Base-by-base conservation (phyloP, 495 filamentous ascomycete genomes). In the Penicillium parvum region DNA sequence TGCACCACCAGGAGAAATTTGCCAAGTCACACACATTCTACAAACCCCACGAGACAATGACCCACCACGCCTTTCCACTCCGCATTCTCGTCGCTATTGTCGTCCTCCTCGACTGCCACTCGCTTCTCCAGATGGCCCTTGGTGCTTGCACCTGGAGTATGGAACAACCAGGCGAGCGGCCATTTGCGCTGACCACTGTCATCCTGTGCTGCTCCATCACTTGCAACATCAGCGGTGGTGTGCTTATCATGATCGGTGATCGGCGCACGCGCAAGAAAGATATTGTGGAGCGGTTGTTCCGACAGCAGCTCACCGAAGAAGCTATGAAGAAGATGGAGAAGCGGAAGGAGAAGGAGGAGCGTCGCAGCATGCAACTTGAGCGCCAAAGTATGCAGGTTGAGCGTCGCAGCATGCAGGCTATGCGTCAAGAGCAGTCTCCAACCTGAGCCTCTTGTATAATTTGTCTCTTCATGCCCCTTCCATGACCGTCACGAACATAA, bases 11-110 rank as follows among this genome's bases (percentile, higher is more conserved):
- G 50, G 72, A 65, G 22, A 89, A 88, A 52, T 83, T 89, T 47
- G 70, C 81, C 49, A 84, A 79, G 37, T 84, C 81, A 0, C 86
- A 91, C 54, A 86, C 84, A 2, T 91, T 88, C 63, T 91, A 89
- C 69, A 87, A 86, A 56, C 86, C 86, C 1, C 85, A 91, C 63
- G 86, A 89, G 65, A 90, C 85, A 0, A 63, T 76, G 27, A 90
- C 86, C 2, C 86, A 91, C 53, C 74, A 82, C 53, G 85, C 86
- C 5, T 91, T 90, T 51, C 85, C 86, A 0, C 69, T 86, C 6
- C 75, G 76, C 25, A 65, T 86, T 14, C 76, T 90, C 20, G 67
- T 90, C 28, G 74, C 84, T 26, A 77, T 88, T 26, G 81, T 88
- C 3, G 70, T 85, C 14, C 61, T 91, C n/a, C 69, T 91, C 0